These are phyloP conservation scores for Macrocystidia cucumis DNA, from an alignment of 1,284 basidiomycete genomes.

Conservation along the genomic window DNA sequence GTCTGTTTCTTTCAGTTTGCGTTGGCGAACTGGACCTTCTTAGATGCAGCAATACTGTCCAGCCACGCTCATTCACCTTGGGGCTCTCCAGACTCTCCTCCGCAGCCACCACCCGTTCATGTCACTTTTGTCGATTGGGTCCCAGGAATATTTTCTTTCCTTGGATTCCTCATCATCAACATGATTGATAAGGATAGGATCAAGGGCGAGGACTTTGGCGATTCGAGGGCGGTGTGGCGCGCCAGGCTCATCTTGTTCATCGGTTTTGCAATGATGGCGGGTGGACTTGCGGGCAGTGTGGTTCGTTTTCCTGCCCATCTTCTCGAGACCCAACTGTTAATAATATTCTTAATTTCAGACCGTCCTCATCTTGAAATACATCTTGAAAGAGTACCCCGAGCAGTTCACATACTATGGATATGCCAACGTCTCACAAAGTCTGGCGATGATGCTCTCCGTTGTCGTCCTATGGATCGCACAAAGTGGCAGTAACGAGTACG, in stretches of 20 bases:
- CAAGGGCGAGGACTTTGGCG: constrained; percentile 72
- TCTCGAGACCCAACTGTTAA: neutral
- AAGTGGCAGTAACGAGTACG: constrained; percentile 75
- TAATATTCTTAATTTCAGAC: constrained; percentile 41
- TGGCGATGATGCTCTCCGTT: constrained; percentile 86
- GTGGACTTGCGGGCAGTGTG: constrained; percentile 89
- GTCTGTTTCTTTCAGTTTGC: constrained; percentile 59
- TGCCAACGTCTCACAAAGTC: constrained; percentile 90
- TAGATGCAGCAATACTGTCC: constrained; percentile 90
- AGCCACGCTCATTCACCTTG: constrained; percentile 71
- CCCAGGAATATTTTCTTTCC: constrained; percentile 87
- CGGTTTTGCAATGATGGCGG: constrained; percentile 95
- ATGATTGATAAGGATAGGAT: constrained; percentile 93
- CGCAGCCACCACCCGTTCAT: constrained; percentile 73
- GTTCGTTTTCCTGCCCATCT: constrained; percentile 39
- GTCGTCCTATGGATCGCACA: constrained; percentile 86
- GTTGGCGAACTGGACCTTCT: constrained; percentile 91
- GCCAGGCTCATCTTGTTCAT: constrained; percentile 89
- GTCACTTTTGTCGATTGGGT: constrained; percentile 94
- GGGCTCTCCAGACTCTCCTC: constrained; percentile 42
- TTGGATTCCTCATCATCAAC: constrained; percentile 92
- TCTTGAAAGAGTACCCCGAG: constrained; percentile 66
- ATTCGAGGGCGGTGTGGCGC: constrained; percentile 81
- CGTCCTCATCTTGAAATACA: constrained; percentile 88
- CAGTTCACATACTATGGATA: constrained; percentile 91